Evolutionary conservation across 2,329 filamentous ascomycete species (phyloP), one percentile per base, ranked within the genome.

Genomic region (Aspergillaceae sp.): DNA sequence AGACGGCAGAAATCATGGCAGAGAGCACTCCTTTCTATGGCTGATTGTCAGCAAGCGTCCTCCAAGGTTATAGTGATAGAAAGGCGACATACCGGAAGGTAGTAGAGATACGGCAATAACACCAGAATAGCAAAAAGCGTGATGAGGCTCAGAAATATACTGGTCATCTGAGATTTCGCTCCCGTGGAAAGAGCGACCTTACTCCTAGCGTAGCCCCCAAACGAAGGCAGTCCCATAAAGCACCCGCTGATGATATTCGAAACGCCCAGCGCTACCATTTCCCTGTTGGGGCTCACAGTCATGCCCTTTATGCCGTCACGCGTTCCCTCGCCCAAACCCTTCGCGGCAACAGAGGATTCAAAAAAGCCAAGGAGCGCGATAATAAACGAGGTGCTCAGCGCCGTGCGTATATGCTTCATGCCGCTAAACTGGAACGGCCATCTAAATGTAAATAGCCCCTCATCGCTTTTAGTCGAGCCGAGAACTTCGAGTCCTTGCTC

Each of bases 301-400:
- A 96, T 87, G 30, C 82, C 85, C 49, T 86, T 79, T 30, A 96
- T 83, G 7, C 80, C 80, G 51, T 84, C 79, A 43, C 73, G 74
- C 37, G 79, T 70, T 5, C 73, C 74, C 41, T 72, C 73, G 9
- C 85, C 86, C 2, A 98, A 72, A 51, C 87, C 91, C 69, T 97
- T 97, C 33, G 92, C 92, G 1, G 92, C 92, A 8, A 98, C 89
- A 0, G 89, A 95, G 2, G 88, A 95, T 67, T 98, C 92, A 58
- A 98, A 98, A 68, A 98, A 98, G n/a, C 92, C 92, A 0, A 98
- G 81, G 27, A 98, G 75, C 0, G 90, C 88, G 53, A 98, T 95
- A 45, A 97, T 75, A 60, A 98, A 95, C 0, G 88, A 86, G 0
- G 92, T 97, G 43, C 87, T 84, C 77, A 97, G 85, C 34, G 88